phyloP scores from a whole-genome alignment of 345 rosid species.

The Populus simonii region DNA sequence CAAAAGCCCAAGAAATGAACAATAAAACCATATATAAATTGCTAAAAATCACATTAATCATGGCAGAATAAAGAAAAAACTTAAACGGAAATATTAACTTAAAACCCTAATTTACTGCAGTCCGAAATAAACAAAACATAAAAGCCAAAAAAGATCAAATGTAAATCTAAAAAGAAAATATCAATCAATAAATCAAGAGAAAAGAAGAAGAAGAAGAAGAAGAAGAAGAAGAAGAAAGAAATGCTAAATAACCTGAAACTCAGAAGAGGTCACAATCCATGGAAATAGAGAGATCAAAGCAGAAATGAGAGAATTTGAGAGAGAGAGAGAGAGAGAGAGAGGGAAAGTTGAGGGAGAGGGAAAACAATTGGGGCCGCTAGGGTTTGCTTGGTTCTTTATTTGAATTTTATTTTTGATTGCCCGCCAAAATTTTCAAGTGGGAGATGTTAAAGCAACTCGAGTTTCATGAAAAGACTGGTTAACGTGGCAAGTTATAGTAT shows the following conservation, averaged over 20 bases:
- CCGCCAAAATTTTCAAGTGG: conserved; percentile 62
- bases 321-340: conserved; percentile 4
- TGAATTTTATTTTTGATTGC: conserved; percentile 45
- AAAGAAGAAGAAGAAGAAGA: background rate
- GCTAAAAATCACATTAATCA: too few relatives aligned
- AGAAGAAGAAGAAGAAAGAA: background rate
- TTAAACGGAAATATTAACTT: too few relatives aligned
- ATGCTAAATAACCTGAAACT: background rate
- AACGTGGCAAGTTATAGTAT: conserved; percentile 34
- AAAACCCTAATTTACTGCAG: too few relatives aligned
- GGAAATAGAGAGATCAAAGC: conserved; percentile 19
- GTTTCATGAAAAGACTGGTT: conserved; percentile 4
- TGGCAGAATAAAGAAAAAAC: too few relatives aligned
- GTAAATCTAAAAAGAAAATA: background rate
- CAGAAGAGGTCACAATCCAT: background rate
- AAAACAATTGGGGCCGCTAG: conserved; percentile 37
- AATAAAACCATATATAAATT: too few relatives aligned
- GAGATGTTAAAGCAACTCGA: conserved; percentile 10
- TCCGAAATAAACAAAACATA: background rate
- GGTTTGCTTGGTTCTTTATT: conserved; percentile 45
- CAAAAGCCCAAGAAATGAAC: too few relatives aligned
- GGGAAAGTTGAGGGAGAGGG: conserved; percentile 18
- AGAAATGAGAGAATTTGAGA: background rate
- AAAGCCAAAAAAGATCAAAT: background rate
- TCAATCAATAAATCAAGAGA: background rate